phyloP scores from a whole-genome alignment of 1,284 basidiomycete species.

The Rhodotorula sp. region DNA sequence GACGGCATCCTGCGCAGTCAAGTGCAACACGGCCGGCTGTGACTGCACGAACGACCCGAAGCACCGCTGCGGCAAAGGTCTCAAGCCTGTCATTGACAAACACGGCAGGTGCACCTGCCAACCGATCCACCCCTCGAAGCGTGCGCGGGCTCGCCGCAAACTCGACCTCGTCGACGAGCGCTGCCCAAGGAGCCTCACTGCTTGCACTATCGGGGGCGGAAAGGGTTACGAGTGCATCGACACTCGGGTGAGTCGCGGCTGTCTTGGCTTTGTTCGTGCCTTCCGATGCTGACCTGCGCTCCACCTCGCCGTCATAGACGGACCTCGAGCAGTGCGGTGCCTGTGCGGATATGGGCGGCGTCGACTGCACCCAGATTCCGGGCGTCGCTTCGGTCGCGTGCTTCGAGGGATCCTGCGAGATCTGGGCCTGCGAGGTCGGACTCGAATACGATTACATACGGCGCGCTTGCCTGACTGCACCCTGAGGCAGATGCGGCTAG shows the following conservation, averaged over 20 bases:
- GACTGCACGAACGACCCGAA: conserved; percentile 18
- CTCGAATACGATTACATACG: neutral
- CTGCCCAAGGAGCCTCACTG: conserved; percentile 18
- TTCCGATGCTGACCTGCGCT: neutral
- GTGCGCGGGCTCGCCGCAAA: conserved; percentile 22
- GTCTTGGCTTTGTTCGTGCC: too few species aligned
- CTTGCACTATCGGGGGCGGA: conserved; percentile 7
- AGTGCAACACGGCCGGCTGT: conserved; percentile 9
- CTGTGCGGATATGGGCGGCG: conserved; percentile 25
- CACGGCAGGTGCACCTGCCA: too few species aligned
- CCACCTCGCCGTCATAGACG: neutral
- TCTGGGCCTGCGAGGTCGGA: neutral
- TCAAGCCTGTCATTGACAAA: neutral
- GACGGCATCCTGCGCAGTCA: conserved; percentile 11
- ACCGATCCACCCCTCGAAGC: neutral
- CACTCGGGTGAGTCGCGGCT: conserved; percentile 11
- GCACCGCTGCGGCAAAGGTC: conserved; percentile 3
- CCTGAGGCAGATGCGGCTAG: too few species aligned
- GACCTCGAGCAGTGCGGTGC: conserved; percentile 33
- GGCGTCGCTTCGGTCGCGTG: conserved; percentile 23
- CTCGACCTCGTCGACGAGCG: conserved; percentile 2
- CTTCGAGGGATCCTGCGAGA: conserved; percentile 6
- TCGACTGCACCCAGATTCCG: conserved; percentile 39
- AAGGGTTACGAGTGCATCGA: conserved; percentile 32
- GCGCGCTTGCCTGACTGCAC: too few species aligned